These are phyloP conservation scores for Epichloe sylvatica DNA, from an alignment of 2,329 filamentous ascomycete species.

Conservation along the genomic window DNA sequence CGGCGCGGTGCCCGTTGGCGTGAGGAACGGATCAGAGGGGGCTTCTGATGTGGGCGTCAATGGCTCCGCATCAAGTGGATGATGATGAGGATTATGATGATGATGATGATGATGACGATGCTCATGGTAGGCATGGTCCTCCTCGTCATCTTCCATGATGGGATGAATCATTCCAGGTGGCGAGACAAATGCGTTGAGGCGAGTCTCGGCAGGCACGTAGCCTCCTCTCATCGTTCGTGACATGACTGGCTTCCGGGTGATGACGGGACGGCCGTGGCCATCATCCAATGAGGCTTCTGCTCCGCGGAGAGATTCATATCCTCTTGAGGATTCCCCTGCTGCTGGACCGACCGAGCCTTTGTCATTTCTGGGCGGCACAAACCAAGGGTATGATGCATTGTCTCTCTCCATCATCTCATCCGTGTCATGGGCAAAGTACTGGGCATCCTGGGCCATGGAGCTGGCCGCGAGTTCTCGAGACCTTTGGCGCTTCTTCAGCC, in stretches of 20 bases:
- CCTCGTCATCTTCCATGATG: constrained; percentile 45
- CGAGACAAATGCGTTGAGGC: constrained; percentile 15
- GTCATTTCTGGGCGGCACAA: neutral
- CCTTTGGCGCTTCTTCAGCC: constrained; percentile 20
- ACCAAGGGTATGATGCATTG: constrained; percentile 1
- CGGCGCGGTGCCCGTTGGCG: constrained; percentile 21
- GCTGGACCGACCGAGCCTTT: neutral
- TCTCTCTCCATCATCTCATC: constrained; percentile 35
- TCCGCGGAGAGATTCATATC: constrained; percentile 36
- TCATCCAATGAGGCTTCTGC: constrained; percentile 3
- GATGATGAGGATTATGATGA: neutral
- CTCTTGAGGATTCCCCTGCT: constrained; percentile 27
- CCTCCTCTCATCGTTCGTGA: constrained; percentile 16
- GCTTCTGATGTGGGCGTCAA: constrained; percentile 22
- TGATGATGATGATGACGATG: neutral
- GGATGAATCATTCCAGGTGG: constrained; percentile 36
- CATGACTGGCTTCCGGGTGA: constrained; percentile 21
- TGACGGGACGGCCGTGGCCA: constrained; percentile 21
- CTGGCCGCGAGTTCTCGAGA: constrained; percentile 33
- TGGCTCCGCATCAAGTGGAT: neutral
- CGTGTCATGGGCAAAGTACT: constrained; percentile 28
- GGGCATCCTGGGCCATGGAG: constrained; percentile 35
- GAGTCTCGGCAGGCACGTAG: constrained; percentile 19
- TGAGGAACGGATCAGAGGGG: constrained; percentile 37
- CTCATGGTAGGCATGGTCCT: constrained; percentile 22